Evolutionary conservation across 139 green algal genomes (phyloP).

Genomic region (Coelastrella sp.): DNA sequence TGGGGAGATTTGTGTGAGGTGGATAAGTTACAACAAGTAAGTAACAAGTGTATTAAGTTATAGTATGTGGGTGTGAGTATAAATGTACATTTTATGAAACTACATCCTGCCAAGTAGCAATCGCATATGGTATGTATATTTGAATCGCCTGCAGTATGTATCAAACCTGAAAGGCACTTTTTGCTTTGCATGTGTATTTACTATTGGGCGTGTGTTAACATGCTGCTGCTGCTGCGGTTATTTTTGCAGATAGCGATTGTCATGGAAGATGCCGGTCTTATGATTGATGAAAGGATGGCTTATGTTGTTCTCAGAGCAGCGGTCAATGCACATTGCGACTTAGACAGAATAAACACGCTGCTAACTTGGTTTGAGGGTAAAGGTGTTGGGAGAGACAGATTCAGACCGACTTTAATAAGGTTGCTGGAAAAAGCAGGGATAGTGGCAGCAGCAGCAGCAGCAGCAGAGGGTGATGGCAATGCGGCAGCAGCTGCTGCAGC

Average conservation of each 20-base stretch:
- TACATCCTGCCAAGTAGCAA: background rate
- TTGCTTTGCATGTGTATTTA: too few relatives aligned
- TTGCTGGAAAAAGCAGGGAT: slow-evolving; percentile 6
- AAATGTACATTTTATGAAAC: background rate
- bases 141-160: too few relatives aligned
- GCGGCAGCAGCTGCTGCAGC: background rate
- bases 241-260: background rate
- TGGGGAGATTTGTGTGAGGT: slow-evolving; percentile 16
- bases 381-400: background rate
- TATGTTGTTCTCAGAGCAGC: slow-evolving; percentile 26
- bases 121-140: too few relatives aligned
- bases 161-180: too few relatives aligned
- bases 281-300: background rate
- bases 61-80: background rate
- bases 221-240: background rate
- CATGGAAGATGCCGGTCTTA: slow-evolving; percentile 1
- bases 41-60: background rate
- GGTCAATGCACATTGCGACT: slow-evolving; percentile 9
- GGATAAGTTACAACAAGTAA: slow-evolving; percentile 10
- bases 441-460: background rate
- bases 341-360: background rate
- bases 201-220: too few relatives aligned
- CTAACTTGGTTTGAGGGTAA: slow-evolving; percentile 8
- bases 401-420: slow-evolving; percentile 3
- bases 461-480: background rate